Conservation (phyloP, 441 rosid species). For the Corymbia calophylla region DNA sequence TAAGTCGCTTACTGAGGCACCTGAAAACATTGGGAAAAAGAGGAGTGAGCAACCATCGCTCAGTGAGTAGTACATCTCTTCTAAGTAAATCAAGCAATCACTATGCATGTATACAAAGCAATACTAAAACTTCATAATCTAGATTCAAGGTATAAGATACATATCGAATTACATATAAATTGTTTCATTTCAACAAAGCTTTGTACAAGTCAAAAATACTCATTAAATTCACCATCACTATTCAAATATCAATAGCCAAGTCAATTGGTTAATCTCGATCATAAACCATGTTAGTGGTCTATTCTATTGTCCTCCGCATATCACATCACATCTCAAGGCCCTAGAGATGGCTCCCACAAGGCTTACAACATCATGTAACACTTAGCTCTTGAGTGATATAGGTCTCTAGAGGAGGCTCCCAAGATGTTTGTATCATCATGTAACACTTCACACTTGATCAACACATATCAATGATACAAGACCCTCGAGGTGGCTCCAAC, state of each 20-base stretch:
- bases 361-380: not conserved
- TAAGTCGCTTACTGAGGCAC: rapidly evolving
- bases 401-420: not conserved
- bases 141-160: not conserved
- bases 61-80: no score
- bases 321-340: not conserved
- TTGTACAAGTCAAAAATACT: no score
- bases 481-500: no score
- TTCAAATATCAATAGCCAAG: not conserved
- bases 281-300: no score
- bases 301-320: no score
- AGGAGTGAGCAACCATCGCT: not conserved
- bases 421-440: rapidly evolving
- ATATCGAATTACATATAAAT: no score
- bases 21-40: not conserved
- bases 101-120: no score
- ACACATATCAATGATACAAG: not conserved
- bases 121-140: no score
- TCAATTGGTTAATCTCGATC: no score
- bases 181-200: not conserved
- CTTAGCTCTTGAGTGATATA: not conserved
- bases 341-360: not conserved
- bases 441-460: rapidly evolving
- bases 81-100: not conserved
- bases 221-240: not conserved